Percentiles rank a stretch among this genome's conserved stretches.
Evolutionary conservation across 257 asterid species (phyloP).

Genomic region (Echium plantagineum): DNA sequence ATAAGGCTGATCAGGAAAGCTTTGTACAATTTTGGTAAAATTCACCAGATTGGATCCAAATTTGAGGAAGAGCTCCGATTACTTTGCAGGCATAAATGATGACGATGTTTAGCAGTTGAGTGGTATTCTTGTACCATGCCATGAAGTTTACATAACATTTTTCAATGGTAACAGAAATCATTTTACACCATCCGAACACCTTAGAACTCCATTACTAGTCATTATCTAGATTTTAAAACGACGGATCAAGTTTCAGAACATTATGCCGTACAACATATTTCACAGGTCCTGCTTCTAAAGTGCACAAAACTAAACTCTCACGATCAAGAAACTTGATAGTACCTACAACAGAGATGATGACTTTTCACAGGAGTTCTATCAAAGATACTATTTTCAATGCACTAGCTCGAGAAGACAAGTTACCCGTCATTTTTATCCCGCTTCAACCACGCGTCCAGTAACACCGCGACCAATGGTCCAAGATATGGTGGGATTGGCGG

Average conservation of each 20-base stretch:
- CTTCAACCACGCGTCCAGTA: constrained; percentile 40
- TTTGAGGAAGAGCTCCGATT: too few relatives aligned
- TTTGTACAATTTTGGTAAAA: too few relatives aligned
- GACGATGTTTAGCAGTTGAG: too few relatives aligned
- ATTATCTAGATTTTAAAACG: background rate
- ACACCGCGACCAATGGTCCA: constrained; percentile 50
- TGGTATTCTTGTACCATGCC: too few relatives aligned
- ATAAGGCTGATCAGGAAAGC: too few relatives aligned
- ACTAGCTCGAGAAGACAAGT: constrained; percentile 15
- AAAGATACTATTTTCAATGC: background rate
- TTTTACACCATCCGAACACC: too few relatives aligned
- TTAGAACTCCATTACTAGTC: background rate
- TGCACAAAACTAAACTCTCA: background rate
- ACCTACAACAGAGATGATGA: background rate
- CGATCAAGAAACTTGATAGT: background rate
- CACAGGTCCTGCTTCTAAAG: background rate
- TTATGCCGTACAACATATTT: background rate
- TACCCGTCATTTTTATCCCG: constrained; percentile 36
- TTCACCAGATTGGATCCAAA: too few relatives aligned
- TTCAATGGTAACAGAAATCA: too few relatives aligned
- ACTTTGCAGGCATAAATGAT: too few relatives aligned
- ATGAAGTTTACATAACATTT: too few relatives aligned
- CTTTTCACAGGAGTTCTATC: background rate
- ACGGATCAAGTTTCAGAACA: background rate
- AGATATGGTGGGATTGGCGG: constrained; percentile 48